Conservation (phyloP, 2,329 filamentous ascomycete species). For the Botryotinia globosa region DNA sequence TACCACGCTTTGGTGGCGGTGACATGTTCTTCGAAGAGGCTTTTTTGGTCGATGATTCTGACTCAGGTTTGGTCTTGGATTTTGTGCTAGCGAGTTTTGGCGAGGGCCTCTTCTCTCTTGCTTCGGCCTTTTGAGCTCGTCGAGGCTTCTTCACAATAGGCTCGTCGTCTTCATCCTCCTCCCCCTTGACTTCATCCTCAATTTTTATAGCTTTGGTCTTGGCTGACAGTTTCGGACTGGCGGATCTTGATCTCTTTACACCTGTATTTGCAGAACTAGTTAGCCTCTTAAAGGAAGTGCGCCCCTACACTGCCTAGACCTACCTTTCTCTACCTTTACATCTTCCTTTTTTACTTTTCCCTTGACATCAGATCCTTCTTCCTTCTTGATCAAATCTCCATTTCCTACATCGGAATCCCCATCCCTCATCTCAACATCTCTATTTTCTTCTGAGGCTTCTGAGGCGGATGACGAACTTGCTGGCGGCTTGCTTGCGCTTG, state of each 20-base stretch:
- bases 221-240: constrained; percentile 21
- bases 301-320: background rate
- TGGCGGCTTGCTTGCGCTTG: constrained; percentile 37
- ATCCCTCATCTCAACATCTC: constrained; percentile 35
- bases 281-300: background rate
- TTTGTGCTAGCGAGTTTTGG: constrained; percentile 27
- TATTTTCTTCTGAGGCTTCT: constrained; percentile 26
- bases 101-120: constrained; percentile 42
- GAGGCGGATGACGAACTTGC: constrained; percentile 31
- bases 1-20: constrained; percentile 22
- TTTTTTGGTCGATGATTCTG: constrained; percentile 25
- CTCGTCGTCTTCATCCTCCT: constrained; percentile 44
- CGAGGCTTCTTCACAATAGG: constrained; percentile 42
- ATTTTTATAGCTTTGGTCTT: constrained; percentile 33
- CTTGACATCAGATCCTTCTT: constrained; percentile 19
- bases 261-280: constrained; percentile 21
- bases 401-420: constrained; percentile 28
- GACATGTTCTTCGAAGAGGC: constrained; percentile 23
- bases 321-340: background rate
- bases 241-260: constrained; percentile 34
- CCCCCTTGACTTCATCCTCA: constrained; percentile 40
- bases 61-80: constrained; percentile 20
- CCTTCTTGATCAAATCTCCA: constrained; percentile 23
- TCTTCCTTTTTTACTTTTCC: constrained; percentile 18
- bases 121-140: constrained; percentile 44